Percentiles rank a stretch among this genome's conserved stretches.
Conservation (phyloP, 768 basidiomycete genomes). For the Panaeolus cyanescens region DNA sequence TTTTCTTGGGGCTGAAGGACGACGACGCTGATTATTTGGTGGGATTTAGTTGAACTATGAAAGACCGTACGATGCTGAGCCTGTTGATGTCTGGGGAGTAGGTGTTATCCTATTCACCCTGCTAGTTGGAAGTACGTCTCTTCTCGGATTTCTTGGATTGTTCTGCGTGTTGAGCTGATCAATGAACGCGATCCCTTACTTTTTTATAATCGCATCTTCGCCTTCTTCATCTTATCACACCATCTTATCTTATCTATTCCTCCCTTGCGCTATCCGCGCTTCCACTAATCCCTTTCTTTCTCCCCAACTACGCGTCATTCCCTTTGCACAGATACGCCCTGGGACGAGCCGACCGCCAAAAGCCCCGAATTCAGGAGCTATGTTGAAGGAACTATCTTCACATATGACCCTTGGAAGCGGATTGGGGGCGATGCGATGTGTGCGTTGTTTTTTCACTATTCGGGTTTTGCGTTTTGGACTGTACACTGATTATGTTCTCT, state of each 20-base stretch:
- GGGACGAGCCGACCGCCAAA: constrained; percentile 88
- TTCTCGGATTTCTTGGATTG: too few relatives aligned
- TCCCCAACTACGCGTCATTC: too few relatives aligned
- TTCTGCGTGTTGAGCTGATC: too few relatives aligned
- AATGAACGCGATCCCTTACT: too few relatives aligned
- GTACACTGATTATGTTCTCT: neutral
- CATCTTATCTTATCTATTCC: too few relatives aligned
- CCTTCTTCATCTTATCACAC: too few relatives aligned
- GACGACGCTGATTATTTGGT: neutral
- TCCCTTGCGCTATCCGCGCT: too few relatives aligned
- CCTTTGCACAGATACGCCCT: constrained; percentile 99
- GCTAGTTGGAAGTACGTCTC: constrained; percentile 79
- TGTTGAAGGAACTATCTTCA: constrained; percentile 69
- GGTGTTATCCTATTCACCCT: constrained; percentile 94
- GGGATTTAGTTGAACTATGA: constrained; percentile 59
- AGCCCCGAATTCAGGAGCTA: constrained; percentile 84
- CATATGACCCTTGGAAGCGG: constrained; percentile 78
- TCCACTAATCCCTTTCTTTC: too few relatives aligned
- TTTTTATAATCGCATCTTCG: too few relatives aligned
- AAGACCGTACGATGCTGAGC: constrained; percentile 82
- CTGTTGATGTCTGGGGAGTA: constrained; percentile 94
- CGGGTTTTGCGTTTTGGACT: neutral
- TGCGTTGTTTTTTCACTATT: constrained; percentile 34
- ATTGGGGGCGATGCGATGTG: constrained; percentile 61
- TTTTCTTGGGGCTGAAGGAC: neutral